Base-by-base conservation (phyloP, 1,284 basidiomycete species). In the Trichosporon coremiiforme region DNA sequence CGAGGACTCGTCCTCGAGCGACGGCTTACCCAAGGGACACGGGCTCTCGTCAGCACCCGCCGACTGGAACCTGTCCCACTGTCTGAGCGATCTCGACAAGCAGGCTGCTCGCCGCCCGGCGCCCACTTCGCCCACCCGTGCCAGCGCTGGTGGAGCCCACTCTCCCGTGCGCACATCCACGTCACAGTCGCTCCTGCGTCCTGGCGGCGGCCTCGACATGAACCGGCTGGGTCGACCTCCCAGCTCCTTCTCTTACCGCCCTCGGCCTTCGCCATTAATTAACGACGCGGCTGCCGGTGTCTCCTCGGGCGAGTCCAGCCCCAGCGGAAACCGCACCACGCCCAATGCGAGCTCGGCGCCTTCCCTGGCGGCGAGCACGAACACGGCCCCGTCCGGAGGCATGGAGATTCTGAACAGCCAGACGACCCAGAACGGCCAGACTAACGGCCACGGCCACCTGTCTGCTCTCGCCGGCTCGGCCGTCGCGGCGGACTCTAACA, bases 41-140 rank as follows among this genome's bases (percentile, higher is more conserved):
- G 73, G 71, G 3, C 33, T 75, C 20, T 68, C 70, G 4, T 68
- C 72, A 25, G 72, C 71, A 0, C 68, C 68, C 3, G 74, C 71
- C 5, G 75, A 75, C 69, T 71, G 73, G 69, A 73, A 71, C 41
- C 62, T 73, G 12, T 68, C 47, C 13, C 50, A 66, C 13, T 62
- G 57, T 22, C 66, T 68, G 20, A 68, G 66, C 6, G 71, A 66
- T 20, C 66, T 71, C n/a, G 71, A 68, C 41, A 63, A 71, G 63
- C 68, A 72, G 45, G 63, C 41, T 25, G 17, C 33, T 17, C 50
- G 64, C 15, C 68, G 36, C 17, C 7, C 57, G 15, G 57, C 31
- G 31, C 29, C 29, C 57, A 20, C 31, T 17, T 66, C 66, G n/a
- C 67, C 65, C 55, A 47, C 53, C 5, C 57, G 57, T 60, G 57